phyloP scores from a whole-genome alignment of 1,139 yeast species.

The Schwanniomyces etchellsii region DNA sequence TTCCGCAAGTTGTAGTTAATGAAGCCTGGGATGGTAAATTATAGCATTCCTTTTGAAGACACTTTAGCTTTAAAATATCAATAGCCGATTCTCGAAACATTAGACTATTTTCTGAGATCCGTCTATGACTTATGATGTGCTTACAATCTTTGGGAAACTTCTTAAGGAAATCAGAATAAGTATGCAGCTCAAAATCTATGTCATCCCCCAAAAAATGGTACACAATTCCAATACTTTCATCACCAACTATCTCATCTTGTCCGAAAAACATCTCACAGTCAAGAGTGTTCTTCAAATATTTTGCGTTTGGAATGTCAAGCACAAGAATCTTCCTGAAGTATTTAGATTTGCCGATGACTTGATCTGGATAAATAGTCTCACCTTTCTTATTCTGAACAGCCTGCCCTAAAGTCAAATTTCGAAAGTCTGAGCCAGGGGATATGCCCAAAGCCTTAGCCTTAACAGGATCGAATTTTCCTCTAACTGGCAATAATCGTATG shows the following conservation, averaged over 20 bases:
- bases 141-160: constrained; percentile 44
- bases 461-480: constrained; percentile 72
- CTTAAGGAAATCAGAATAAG: constrained; percentile 42
- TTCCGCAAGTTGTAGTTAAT: constrained; percentile 7
- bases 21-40: constrained; percentile 35
- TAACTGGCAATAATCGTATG: constrained; percentile 55
- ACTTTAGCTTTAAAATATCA: constrained; percentile 51
- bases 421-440: constrained; percentile 57
- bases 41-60: constrained; percentile 47
- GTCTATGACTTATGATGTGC: constrained; percentile 69
- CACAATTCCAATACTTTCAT: constrained; percentile 45
- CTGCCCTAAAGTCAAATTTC: constrained; percentile 55
- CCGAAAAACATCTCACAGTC: constrained; percentile 23
- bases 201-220: constrained; percentile 73
- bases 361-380: constrained; percentile 52
- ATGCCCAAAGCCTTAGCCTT: constrained; percentile 69
- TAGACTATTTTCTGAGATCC: constrained; percentile 56
- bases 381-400: constrained; percentile 58
- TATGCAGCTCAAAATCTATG: constrained; percentile 43
- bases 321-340: constrained; percentile 57
- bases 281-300: constrained; percentile 45
- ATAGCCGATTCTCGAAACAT: constrained; percentile 52
- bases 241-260: constrained; percentile 20
- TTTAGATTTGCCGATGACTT: constrained; percentile 65
- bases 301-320: constrained; percentile 63